Percentiles rank a stretch among this genome's conserved stretches.
Conservation (phyloP, 1,139 yeast species). For the Debaryomyces nepalensis region DNA sequence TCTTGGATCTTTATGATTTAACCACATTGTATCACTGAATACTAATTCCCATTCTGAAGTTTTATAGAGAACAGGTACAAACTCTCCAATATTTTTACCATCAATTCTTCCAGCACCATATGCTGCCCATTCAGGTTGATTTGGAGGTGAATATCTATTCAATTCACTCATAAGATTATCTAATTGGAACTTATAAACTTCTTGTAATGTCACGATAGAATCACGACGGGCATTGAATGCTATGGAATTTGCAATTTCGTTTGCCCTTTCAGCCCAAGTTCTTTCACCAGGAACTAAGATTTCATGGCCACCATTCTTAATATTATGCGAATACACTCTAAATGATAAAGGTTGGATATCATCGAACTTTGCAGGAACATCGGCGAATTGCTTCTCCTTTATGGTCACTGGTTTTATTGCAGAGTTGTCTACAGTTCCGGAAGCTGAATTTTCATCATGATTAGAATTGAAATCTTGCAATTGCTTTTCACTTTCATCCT, state of each 20-base stretch:
- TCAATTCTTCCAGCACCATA: constrained; percentile 43
- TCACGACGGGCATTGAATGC: constrained; percentile 29
- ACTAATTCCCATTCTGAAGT: constrained; percentile 38
- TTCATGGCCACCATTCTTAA: constrained; percentile 40
- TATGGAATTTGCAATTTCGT: constrained; percentile 34
- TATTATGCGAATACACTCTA: constrained; percentile 44
- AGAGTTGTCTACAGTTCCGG: constrained; percentile 16
- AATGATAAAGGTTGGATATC: constrained; percentile 27
- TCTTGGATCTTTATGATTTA: constrained; percentile 34
- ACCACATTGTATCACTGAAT: constrained; percentile 40
- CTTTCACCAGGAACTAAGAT: constrained; percentile 35
- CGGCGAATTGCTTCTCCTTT: constrained; percentile 23
- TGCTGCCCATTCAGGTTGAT: constrained; percentile 35
- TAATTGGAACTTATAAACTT: constrained; percentile 40
- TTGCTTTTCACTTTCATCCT: no score
- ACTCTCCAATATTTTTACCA: constrained; percentile 38
- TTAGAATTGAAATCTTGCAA: constrained; percentile 24
- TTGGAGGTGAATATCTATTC: constrained; percentile 27
- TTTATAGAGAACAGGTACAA: constrained; percentile 38
- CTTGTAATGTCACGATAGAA: constrained; percentile 41
- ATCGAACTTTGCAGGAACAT: constrained; percentile 22
- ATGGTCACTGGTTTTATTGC: constrained; percentile 22
- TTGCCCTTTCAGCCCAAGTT: constrained; percentile 33
- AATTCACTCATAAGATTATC: constrained; percentile 35
- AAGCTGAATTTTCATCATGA: constrained; percentile 16